Evolutionary conservation across 1,284 basidiomycete species (phyloP).

Genomic region (Polyporus tsugae): DNA sequence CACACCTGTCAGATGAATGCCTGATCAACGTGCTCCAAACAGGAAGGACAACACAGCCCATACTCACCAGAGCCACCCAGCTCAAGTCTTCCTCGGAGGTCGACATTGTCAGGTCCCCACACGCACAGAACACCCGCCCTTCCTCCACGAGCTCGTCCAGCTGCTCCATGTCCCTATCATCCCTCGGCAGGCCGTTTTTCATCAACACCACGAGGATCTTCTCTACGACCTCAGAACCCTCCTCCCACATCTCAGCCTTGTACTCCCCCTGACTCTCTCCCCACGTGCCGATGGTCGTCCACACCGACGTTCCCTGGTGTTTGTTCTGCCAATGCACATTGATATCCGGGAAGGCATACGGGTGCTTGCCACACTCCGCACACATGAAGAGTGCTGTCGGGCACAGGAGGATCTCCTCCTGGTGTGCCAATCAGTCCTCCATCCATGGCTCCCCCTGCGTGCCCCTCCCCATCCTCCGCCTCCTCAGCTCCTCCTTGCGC

Average conservation of each 20-base stretch:
- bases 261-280: background rate
- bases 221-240: too few relatives aligned
- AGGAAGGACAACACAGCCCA: too few relatives aligned
- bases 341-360: background rate
- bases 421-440: too few relatives aligned
- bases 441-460: too few relatives aligned
- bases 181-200: background rate
- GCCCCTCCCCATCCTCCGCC: too few relatives aligned
- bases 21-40: too few relatives aligned
- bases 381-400: background rate
- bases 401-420: background rate
- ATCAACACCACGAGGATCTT: background rate
- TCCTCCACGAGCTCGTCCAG: background rate
- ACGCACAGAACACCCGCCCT: slow-evolving; percentile 20
- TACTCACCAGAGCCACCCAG: slow-evolving; percentile 19
- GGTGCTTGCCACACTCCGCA: background rate
- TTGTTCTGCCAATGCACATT: slow-evolving; percentile 17
- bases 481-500: too few relatives aligned
- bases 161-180: background rate
- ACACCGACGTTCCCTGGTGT: slow-evolving; percentile 3
- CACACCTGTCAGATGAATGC: too few relatives aligned
- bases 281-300: too few relatives aligned
- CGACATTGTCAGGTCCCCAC: slow-evolving; percentile 16
- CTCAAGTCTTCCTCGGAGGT: background rate
- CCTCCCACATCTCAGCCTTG: background rate